Base-by-base conservation (phyloP, 768 basidiomycete species). In the Leccinum obscurum region DNA sequence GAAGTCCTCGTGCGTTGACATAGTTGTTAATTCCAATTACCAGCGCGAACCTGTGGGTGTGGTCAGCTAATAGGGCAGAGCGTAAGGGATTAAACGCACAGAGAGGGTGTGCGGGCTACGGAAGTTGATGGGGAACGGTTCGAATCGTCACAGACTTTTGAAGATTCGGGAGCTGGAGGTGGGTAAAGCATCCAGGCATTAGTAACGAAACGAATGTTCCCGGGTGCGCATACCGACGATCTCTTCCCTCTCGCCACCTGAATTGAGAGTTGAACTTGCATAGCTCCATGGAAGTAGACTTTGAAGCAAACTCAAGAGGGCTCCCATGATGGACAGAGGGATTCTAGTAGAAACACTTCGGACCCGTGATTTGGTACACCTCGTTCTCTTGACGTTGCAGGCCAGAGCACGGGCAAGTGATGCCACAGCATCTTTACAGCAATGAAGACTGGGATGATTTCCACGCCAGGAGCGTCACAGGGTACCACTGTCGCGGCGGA, bases 1-100 rank as follows among this genome's bases (percentile, higher is more conserved):
- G 52, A 55, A 81, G 75, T 51, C 73, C 64, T 9, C 32, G 30
- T 56, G 68, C 65, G 37, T 64, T 61, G 34, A 17, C 37, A 51
- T 82, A 82, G 46, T 71, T 37, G 58, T 81, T 73, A 52, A 82
- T 80, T 15, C 80, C 81, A 44, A 82, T 77, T 53, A 80, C 68
- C 24, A 82, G 69, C 6, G 78, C 78, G 15, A 78, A 76, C 49
- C 52, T 53, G 34, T 20, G 6, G 6, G 20, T 20, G 15, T 32
- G 11, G 14, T 52, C n/a, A 52, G 24, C 3, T n/a, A 3, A n/a
- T 6, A 13, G 8, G 6, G 30, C n/a, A 32, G 7, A 11, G 30
- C 0, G 10, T 15, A 30, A 30, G 6, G 15, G 30, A 11, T 6
- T n/a, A 15, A 17, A 30, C 30, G 30, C 30, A 52, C 51, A 52